Evolutionary conservation across 768 basidiomycete species (phyloP).

Genomic region (Suillus spraguei): DNA sequence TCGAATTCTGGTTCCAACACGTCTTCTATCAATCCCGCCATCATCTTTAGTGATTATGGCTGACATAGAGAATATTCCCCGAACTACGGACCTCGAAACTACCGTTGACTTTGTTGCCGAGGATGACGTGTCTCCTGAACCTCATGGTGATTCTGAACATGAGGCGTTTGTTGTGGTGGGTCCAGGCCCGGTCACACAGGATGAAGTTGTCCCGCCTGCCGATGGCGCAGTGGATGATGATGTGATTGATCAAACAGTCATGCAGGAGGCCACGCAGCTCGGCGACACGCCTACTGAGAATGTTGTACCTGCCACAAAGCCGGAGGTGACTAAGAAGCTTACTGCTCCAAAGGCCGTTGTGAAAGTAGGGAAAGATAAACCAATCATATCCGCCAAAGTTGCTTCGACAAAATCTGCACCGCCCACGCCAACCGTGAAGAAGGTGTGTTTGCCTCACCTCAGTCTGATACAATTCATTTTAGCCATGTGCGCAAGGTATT

Average conservation of each 20-base stretch:
- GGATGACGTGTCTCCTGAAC: conserved; percentile 24
- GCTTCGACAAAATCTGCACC: conserved; percentile 49
- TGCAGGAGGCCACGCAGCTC: conserved; percentile 26
- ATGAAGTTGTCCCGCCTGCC: conserved; percentile 15
- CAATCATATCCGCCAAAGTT: conserved; percentile 43
- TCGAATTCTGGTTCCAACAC: conserved; percentile 9
- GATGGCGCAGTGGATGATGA: conserved; percentile 24
- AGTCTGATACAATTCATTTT: conserved; percentile 26
- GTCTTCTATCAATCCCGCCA: conserved; percentile 14
- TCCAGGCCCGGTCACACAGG: conserved; percentile 26
- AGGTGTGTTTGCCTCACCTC: conserved; percentile 46
- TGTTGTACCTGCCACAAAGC: conserved; percentile 18
- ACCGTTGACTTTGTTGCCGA: conserved; percentile 24
- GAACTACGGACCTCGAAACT: conserved; percentile 24
- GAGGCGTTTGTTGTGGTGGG: conserved; percentile 40
- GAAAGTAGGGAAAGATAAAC: conserved; percentile 33
- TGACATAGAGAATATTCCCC: conserved; percentile 33
- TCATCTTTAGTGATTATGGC: conserved; percentile 37
- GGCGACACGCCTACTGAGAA: conserved; percentile 25
- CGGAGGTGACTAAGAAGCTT: conserved; percentile 30
- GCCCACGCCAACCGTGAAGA: conserved; percentile 64
- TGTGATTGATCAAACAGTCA: conserved; percentile 18
- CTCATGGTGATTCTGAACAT: conserved; percentile 35
- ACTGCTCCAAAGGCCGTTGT: conserved; percentile 29
- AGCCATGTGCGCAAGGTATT: conserved; percentile 50